A percentile compares a stretch with the other conserved stretches of the same genome.
phyloP scores from a whole-genome alignment of 2,329 filamentous ascomycete genomes.

The Alternaria alternata region DNA sequence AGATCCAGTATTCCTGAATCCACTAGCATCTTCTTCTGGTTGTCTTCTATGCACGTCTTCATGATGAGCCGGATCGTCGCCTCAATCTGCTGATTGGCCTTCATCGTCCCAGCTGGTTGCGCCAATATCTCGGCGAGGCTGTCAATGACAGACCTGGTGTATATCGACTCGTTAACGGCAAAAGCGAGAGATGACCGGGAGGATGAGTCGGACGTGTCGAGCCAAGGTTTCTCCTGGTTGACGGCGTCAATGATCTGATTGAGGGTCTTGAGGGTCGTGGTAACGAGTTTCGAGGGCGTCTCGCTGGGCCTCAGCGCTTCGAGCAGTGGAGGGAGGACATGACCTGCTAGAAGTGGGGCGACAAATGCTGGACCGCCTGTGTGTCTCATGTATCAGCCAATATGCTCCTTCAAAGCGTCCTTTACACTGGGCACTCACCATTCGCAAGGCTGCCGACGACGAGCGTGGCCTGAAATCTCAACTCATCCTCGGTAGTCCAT shows the following conservation, averaged over 20 bases:
- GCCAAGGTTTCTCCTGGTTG: conserved; percentile 61
- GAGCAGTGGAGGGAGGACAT: conserved; percentile 74
- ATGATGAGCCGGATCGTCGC: conserved; percentile 66
- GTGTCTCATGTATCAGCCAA: conserved; percentile 27
- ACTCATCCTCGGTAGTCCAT: conserved; percentile 70
- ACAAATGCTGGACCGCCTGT: conserved; percentile 83
- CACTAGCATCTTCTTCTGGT: conserved; percentile 75
- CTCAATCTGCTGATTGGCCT: conserved; percentile 68
- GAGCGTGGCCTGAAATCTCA: conserved; percentile 80
- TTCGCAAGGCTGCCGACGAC: conserved; percentile 86
- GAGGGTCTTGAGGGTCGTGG: conserved; percentile 77
- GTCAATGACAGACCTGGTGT: conserved; percentile 67
- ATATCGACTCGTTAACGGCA: conserved; percentile 59
- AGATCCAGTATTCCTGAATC: conserved; percentile 79
- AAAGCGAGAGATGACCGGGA: conserved; percentile 64
- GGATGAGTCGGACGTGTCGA: conserved; percentile 58
- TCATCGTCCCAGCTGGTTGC: conserved; percentile 61
- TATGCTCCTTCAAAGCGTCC: neutral
- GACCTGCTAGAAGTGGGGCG: conserved; percentile 73
- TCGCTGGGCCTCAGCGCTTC: conserved; percentile 71
- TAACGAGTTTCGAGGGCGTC: conserved; percentile 71
- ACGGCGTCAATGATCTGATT: conserved; percentile 75
- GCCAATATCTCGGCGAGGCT: conserved; percentile 72
- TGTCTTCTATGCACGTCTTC: conserved; percentile 73
- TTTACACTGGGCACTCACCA: conserved; percentile 62